Conservation (phyloP, 2,329 filamentous ascomycete species). For the Trichoderma sp. region DNA sequence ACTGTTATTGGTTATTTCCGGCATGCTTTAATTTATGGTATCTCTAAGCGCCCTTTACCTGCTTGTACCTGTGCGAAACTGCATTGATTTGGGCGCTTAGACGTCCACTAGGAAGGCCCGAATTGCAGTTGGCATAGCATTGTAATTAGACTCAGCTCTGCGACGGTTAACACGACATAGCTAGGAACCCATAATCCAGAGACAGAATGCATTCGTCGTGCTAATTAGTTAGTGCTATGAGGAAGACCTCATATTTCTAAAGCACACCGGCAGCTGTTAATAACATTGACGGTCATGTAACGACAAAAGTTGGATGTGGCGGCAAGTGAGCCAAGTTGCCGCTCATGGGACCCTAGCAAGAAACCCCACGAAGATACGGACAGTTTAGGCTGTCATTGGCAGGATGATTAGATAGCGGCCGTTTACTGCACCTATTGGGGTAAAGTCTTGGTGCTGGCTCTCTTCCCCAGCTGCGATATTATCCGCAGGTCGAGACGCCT, state of each 20-base stretch:
- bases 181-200: not conserved
- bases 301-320: not conserved
- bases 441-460: not conserved
- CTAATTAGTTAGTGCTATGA: not conserved
- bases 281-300: conserved; percentile 8
- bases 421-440: not conserved
- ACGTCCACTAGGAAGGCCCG: conserved; percentile 5
- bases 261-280: not conserved
- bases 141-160: not conserved
- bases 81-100: conserved; percentile 1
- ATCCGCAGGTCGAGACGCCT: not conserved
- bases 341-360: conserved; percentile 6
- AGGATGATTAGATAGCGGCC: not conserved
- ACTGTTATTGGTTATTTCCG: not conserved
- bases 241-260: not conserved
- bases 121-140: conserved; percentile 11
- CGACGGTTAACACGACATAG: not conserved
- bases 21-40: not conserved
- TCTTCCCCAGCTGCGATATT: not conserved
- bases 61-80: not conserved
- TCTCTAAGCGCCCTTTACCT: not conserved
- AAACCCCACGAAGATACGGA: not conserved
- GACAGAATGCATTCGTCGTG: not conserved
- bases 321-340: not conserved
- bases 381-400: not conserved